These are phyloP conservation scores for Stentor coeruleus DNA, from an alignment of 73 alveolate genomes.

Conservation along the genomic window DNA sequence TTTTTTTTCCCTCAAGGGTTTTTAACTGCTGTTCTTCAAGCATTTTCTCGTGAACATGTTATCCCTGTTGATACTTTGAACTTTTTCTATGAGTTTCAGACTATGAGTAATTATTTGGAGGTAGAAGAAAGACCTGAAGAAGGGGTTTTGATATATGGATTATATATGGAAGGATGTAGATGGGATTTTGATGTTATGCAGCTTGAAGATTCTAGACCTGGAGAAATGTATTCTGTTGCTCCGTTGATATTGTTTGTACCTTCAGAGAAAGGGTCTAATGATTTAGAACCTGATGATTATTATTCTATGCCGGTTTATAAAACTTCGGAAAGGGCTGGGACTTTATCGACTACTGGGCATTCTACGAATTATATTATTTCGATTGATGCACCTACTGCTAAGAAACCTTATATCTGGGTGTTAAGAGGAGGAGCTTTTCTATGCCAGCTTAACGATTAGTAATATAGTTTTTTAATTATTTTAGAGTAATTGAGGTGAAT, in stretches of 20 bases:
- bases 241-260: constrained; percentile 62
- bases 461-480: too few species aligned
- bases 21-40: constrained; percentile 89
- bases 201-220: constrained; percentile 60
- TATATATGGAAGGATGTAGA: constrained; percentile 89
- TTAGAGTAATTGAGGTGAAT: too few species aligned
- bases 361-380: constrained; percentile 92
- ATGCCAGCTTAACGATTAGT: constrained; percentile 89
- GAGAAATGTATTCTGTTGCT: constrained; percentile 54
- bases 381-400: constrained; percentile 70
- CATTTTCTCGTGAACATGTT: constrained; percentile 82
- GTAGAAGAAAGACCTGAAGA: constrained; percentile 54
- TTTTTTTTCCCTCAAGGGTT: constrained; percentile 95
- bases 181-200: constrained; percentile 59
- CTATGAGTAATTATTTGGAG: constrained; percentile 11
- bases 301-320: constrained; percentile 87
- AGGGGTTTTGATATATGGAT: constrained; percentile 90
- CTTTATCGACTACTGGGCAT: constrained; percentile 94
- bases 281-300: constrained; percentile 28
- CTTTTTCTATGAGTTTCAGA: constrained; percentile 55
- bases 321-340: constrained; percentile 94
- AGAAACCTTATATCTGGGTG: constrained; percentile 85
- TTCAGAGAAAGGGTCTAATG: constrained; percentile 23
- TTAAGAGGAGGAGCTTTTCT: constrained; percentile 94
- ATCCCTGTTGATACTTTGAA: constrained; percentile 70